phyloP scores from a whole-genome alignment of 371 early-diverging fungal species.

The Capniomyces stellatus region DNA sequence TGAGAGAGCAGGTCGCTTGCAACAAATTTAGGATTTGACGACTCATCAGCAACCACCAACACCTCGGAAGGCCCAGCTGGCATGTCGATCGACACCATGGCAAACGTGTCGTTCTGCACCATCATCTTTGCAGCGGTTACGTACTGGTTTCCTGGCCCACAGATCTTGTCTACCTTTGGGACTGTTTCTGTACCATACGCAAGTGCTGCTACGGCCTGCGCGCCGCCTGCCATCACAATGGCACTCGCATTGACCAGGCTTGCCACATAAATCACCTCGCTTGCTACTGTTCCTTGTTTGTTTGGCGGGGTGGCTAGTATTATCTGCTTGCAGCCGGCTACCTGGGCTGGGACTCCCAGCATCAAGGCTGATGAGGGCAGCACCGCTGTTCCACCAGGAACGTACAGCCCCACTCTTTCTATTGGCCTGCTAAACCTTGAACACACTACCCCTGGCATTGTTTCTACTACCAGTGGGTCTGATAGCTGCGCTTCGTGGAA shows the following conservation, averaged over 20 bases:
- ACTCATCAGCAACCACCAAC: slow-evolving; percentile 79
- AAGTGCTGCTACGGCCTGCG: slow-evolving; percentile 97
- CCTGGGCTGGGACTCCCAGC: slow-evolving; percentile 94
- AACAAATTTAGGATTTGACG: slow-evolving; percentile 71
- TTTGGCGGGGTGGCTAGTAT: slow-evolving; percentile 93
- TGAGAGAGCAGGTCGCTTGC: slow-evolving; percentile 90
- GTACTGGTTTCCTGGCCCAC: slow-evolving; percentile 97
- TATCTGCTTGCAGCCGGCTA: slow-evolving; percentile 88
- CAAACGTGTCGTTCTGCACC: slow-evolving; percentile 77
- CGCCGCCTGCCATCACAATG: slow-evolving; percentile 87
- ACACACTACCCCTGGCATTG: slow-evolving; percentile 92
- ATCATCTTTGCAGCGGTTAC: slow-evolving; percentile 97
- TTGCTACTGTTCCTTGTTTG: slow-evolving; percentile 72
- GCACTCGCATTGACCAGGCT: slow-evolving; percentile 84
- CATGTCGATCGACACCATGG: slow-evolving; percentile 93
- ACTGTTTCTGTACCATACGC: slow-evolving; percentile 90
- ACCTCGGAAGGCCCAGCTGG: slow-evolving; percentile 97
- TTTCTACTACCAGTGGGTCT: slow-evolving; percentile 60
- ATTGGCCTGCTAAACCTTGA: slow-evolving; percentile 83
- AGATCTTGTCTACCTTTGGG: slow-evolving; percentile 97
- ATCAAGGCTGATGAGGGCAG: slow-evolving; percentile 87
- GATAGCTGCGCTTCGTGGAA: slow-evolving; percentile 91
- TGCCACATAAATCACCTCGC: slow-evolving; percentile 96
- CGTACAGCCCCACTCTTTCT: slow-evolving; percentile 89
- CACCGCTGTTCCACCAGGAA: slow-evolving; percentile 96